Conservation (phyloP, 2,329 filamentous ascomycete genomes). For the Sphaerulina vaccinii region DNA sequence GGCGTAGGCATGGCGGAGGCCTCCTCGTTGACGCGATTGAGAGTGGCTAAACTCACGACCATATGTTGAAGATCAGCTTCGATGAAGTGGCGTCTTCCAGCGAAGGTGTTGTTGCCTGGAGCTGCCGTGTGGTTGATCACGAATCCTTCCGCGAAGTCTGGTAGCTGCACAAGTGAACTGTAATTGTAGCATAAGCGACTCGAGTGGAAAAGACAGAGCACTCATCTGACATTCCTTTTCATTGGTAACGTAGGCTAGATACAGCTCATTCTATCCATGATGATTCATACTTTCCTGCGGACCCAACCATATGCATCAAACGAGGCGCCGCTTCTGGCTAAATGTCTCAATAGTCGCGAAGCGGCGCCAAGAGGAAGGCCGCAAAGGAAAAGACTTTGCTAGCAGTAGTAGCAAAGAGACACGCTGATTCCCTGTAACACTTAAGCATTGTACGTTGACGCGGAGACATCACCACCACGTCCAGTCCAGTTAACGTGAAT, state of each 20-base stretch:
- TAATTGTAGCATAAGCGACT: background rate
- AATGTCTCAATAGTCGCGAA: conserved; percentile 12
- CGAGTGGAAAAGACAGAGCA: background rate
- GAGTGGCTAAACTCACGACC: too few species aligned
- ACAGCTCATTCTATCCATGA: conserved; percentile 19
- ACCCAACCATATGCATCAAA: conserved; percentile 13
- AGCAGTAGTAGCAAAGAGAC: conserved; percentile 6
- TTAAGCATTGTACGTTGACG: conserved; percentile 97
- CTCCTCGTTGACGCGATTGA: too few species aligned
- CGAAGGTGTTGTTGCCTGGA: too few species aligned
- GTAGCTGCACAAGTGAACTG: too few species aligned
- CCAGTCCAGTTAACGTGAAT: conserved; percentile 99
- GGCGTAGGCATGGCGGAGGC: too few species aligned
- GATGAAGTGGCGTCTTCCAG: too few species aligned
- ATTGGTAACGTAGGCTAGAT: conserved; percentile 15
- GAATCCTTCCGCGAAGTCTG: too few species aligned
- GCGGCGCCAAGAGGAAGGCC: conserved; percentile 13
- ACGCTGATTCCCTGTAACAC: conserved; percentile 8
- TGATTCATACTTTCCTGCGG: conserved; percentile 5
- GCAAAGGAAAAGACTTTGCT: conserved; percentile 2
- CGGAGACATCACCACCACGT: conserved; percentile 93
- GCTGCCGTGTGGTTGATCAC: too few species aligned
- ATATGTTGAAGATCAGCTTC: too few species aligned
- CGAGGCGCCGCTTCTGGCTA: conserved; percentile 15
- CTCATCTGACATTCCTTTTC: background rate